Evolutionary conservation across 257 asterid species (phyloP).

Genomic region (Linaria vulgaris): DNA sequence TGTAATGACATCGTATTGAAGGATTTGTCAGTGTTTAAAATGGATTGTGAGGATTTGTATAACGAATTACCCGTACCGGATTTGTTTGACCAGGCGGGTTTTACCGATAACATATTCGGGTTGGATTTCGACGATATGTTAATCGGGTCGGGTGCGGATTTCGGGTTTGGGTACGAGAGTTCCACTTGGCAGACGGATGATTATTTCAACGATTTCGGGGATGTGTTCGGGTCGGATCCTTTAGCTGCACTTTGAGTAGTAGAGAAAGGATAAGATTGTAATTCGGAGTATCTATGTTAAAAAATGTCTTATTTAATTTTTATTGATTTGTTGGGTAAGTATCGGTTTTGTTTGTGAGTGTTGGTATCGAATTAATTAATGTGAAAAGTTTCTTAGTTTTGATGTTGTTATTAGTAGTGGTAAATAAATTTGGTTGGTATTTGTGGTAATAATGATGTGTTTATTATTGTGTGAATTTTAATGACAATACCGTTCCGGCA

Average conservation of each 20-base stretch:
- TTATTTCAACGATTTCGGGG: conserved; percentile 68
- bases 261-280: not conserved
- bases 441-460: not conserved
- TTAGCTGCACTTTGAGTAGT: conserved; percentile 30
- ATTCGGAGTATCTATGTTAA: too few relatives aligned
- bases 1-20: too few relatives aligned
- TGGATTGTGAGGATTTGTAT: conserved; percentile 37
- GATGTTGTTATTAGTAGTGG: conserved; percentile 8
- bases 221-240: conserved; percentile 92
- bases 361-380: not conserved
- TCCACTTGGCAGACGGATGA: conserved; percentile 50
- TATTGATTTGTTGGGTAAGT: not conserved
- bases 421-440: not conserved
- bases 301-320: not conserved
- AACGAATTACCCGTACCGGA: conserved; percentile 40
- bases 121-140: conserved; percentile 34
- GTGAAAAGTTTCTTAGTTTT: conserved; percentile 21
- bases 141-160: conserved; percentile 45
- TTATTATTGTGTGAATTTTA: not conserved
- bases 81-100: conserved; percentile 46
- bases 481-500: conserved; percentile 32
- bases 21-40: conserved; percentile 44
- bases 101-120: conserved; percentile 41
- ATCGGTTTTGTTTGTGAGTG: conserved; percentile 22
- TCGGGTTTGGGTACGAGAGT: conserved; percentile 40